Conservation (phyloP, 108 stramenopile species). For the Mediolabrus comicus region DNA sequence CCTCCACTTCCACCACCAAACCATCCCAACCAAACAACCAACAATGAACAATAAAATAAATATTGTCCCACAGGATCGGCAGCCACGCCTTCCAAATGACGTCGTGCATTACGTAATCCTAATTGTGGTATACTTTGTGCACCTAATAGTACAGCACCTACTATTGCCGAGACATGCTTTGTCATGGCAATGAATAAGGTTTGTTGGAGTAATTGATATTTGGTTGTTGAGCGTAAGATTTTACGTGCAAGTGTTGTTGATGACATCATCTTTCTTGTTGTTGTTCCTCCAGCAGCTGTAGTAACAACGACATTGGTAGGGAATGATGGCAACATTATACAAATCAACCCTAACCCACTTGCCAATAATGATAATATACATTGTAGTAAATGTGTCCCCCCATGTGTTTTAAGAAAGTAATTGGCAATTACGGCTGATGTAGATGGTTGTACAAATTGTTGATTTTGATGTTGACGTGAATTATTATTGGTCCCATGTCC, state of each 20-base stretch:
- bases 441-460: conserved; percentile 55
- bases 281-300: neutral
- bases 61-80: conserved; percentile 81
- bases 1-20: conserved; percentile 5
- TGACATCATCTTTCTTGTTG: neutral
- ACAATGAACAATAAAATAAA: conserved; percentile 70
- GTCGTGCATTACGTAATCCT: conserved; percentile 57
- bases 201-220: conserved; percentile 52
- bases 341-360: conserved; percentile 41
- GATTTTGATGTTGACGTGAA: conserved; percentile 17
- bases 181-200: conserved; percentile 71
- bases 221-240: conserved; percentile 45
- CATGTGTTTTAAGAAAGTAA: conserved; percentile 82
- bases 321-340: conserved; percentile 33
- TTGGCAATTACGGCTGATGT: conserved; percentile 65
- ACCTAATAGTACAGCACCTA: conserved; percentile 60
- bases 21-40: conserved; percentile 66
- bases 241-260: conserved; percentile 33
- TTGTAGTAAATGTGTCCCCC: conserved; percentile 76
- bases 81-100: conserved; percentile 61
- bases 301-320: conserved; percentile 9
- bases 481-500: conserved; percentile 1
- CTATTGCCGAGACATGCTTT: conserved; percentile 69
- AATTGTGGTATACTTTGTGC: conserved; percentile 66
- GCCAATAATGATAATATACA: conserved; percentile 62